A percentile compares a stretch with the other conserved stretches of the same genome.
These are phyloP conservation scores for Naumovozyma castellii DNA, from an alignment of 805 yeast species.

Conservation along the genomic window DNA sequence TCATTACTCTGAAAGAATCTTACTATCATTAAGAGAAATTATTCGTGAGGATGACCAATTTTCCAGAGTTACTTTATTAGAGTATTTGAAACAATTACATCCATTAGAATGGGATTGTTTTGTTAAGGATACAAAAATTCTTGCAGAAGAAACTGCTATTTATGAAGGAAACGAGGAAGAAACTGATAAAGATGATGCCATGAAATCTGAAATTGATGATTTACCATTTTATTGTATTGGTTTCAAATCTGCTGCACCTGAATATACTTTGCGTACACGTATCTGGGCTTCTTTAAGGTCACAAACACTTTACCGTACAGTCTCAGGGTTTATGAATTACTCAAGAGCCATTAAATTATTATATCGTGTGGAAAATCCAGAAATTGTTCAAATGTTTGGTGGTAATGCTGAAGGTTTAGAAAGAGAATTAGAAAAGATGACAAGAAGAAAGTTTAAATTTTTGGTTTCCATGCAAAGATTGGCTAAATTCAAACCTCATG, in stretches of 20 bases:
- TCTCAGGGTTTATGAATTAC: constrained; percentile 97
- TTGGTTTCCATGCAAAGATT: constrained; percentile 82
- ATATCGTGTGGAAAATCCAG: constrained; percentile 91
- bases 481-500: constrained; percentile 60
- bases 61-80: constrained; percentile 87
- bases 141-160: constrained; percentile 89
- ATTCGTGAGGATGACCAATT: constrained; percentile 95
- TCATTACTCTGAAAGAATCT: constrained; percentile 89
- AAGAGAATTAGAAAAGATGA: constrained; percentile 85
- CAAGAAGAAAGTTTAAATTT: constrained; percentile 71
- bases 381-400: constrained; percentile 93
- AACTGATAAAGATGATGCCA: constrained; percentile 49
- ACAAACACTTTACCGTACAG: constrained; percentile 92
- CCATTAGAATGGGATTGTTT: constrained; percentile 98
- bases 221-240: constrained; percentile 93
- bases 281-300: constrained; percentile 97
- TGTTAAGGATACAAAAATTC: constrained; percentile 87
- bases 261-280: constrained; percentile 88
- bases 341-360: constrained; percentile 89
- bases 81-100: constrained; percentile 87
- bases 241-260: constrained; percentile 95
- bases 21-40: constrained; percentile 84
- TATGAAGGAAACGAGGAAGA: constrained; percentile 39
- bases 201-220: constrained; percentile 78
- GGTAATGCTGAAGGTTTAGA: constrained; percentile 95